Percentiles rank a stretch among this genome's conserved stretches.
Evolutionary conservation across 768 basidiomycete genomes (phyloP).

Genomic region (Mrakia gelida): DNA sequence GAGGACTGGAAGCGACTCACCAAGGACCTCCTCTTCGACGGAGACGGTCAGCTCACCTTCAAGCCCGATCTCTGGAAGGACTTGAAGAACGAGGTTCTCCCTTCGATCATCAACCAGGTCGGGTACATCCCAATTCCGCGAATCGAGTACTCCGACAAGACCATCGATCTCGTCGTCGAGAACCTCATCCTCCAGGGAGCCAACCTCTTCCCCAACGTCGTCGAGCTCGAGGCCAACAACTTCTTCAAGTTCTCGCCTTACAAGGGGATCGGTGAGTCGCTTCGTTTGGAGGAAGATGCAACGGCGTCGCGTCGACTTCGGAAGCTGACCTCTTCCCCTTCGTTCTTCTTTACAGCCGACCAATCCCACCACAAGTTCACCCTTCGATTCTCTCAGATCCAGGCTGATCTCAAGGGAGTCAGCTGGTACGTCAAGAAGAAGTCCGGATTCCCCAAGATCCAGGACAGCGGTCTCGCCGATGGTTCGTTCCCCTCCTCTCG

Average conservation of each 20-base stretch:
- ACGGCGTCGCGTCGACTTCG: too few relatives aligned
- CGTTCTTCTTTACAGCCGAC: slow-evolving; percentile 46
- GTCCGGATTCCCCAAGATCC: slow-evolving; percentile 57
- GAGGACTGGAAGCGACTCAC: slow-evolving; percentile 72
- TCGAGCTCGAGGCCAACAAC: slow-evolving; percentile 66
- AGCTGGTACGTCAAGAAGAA: slow-evolving; percentile 81
- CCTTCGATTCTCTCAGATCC: slow-evolving; percentile 74
- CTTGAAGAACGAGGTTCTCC: slow-evolving; percentile 74
- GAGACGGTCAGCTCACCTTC: slow-evolving; percentile 77
- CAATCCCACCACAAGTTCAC: slow-evolving; percentile 64
- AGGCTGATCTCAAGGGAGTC: slow-evolving; percentile 49
- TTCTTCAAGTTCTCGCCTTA: slow-evolving; percentile 82
- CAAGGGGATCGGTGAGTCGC: slow-evolving; percentile 41
- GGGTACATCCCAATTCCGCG: slow-evolving; percentile 62
- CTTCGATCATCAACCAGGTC: slow-evolving; percentile 69
- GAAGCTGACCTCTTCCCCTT: not conserved
- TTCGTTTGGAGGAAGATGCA: too few relatives aligned
- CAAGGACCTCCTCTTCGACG: slow-evolving; percentile 63
- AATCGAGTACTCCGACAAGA: slow-evolving; percentile 85
- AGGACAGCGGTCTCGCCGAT: slow-evolving; percentile 79
- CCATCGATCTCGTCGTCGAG: slow-evolving; percentile 84
- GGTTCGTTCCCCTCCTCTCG: slow-evolving; percentile 46
- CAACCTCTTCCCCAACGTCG: slow-evolving; percentile 69
- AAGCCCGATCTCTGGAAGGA: slow-evolving; percentile 84
- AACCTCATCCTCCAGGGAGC: slow-evolving; percentile 77